Evolutionary conservation across 176 grass and related monocot genomes (phyloP).

Genomic region (Triticum monococcum): DNA sequence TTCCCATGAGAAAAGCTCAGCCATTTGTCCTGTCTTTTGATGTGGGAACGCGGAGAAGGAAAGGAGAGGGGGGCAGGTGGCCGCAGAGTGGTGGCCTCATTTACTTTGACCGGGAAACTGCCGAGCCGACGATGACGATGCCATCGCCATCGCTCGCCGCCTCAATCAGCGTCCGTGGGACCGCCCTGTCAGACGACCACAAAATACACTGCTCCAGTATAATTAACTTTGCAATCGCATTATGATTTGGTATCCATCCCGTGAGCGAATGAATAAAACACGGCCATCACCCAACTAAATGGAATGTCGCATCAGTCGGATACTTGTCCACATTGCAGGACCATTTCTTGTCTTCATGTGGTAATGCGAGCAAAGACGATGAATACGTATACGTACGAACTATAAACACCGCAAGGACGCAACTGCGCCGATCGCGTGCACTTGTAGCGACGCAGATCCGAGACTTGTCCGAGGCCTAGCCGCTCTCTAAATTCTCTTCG

Average conservation of each 20-base stretch:
- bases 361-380: not conserved
- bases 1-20: slow-evolving; percentile 13
- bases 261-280: not conserved
- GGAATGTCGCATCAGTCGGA: not conserved
- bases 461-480: no score
- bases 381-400: not conserved
- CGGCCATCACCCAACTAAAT: not conserved
- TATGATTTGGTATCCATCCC: no score
- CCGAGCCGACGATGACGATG: not conserved
- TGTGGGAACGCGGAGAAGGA: not conserved
- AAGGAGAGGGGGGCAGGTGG: not conserved
- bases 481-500: no score
- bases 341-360: not conserved
- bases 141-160: not conserved
- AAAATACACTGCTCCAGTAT: no score
- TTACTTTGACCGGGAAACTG: slow-evolving; percentile 25
- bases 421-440: no score
- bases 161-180: not conserved
- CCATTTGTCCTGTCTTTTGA: slow-evolving; percentile 21
- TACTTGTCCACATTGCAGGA: not conserved
- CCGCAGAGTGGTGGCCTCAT: slow-evolving; percentile 10
- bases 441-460: no score
- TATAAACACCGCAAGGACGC: not conserved
- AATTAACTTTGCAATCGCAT: not conserved
- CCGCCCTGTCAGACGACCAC: not conserved